A percentile compares a stretch with the other conserved stretches of the same genome.
These are phyloP conservation scores for Sclerotinia sclerotiorum DNA, from an alignment of 2,329 filamentous ascomycete genomes.

Conservation along the genomic window DNA sequence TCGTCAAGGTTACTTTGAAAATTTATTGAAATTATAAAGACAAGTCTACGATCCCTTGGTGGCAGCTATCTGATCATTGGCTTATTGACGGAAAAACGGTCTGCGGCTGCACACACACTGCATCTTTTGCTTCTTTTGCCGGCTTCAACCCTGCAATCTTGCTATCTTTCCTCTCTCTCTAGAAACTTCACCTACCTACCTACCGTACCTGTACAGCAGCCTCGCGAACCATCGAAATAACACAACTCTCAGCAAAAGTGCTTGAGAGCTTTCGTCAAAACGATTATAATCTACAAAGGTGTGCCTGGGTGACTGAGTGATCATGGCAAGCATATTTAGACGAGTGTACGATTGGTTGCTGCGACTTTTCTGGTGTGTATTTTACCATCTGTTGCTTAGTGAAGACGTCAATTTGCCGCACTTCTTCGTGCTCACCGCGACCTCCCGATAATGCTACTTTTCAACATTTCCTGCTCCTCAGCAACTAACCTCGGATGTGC, in stretches of 20 bases:
- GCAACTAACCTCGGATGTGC: slow-evolving; percentile 1
- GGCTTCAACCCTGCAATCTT: slow-evolving; percentile 14
- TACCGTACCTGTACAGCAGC: slow-evolving; percentile 4
- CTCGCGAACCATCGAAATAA: background rate
- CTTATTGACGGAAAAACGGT: slow-evolving; percentile 17
- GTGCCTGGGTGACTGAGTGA: slow-evolving; percentile 37
- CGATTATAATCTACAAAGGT: background rate
- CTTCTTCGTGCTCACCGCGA: background rate
- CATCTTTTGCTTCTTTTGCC: slow-evolving; percentile 16
- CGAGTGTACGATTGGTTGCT: slow-evolving; percentile 98
- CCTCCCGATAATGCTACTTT: background rate
- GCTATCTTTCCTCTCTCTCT: slow-evolving; percentile 1
- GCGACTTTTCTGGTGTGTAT: slow-evolving; percentile 91
- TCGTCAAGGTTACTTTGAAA: background rate
- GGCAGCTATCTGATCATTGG: slow-evolving; percentile 17
- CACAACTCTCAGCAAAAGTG: background rate
- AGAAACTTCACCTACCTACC: slow-evolving; percentile 1
- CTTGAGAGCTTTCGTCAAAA: background rate
- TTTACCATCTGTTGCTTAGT: background rate
- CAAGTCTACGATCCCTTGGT: background rate
- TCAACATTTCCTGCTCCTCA: background rate
- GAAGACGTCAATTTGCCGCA: slow-evolving; percentile 1
- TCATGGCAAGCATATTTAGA: slow-evolving; percentile 89
- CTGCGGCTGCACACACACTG: slow-evolving; percentile 11
- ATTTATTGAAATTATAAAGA: background rate